A percentile compares a stretch with the other conserved stretches of the same genome.
Conservation (phyloP, 306 rosid species). For the Acmispon strigosus region DNA sequence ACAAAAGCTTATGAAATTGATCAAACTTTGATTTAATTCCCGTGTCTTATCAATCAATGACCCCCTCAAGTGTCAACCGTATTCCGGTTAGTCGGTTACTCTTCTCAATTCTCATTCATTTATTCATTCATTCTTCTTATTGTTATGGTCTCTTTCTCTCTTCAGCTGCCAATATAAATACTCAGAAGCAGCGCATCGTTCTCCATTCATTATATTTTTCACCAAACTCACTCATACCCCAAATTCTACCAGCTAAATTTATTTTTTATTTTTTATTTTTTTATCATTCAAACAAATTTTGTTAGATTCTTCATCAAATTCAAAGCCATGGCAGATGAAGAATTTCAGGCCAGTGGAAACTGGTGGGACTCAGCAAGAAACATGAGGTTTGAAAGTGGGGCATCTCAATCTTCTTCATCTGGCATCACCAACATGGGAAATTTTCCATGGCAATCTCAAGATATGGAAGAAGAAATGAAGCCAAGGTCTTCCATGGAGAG, state of each 20-base stretch:
- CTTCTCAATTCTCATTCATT: slow-evolving; percentile 18
- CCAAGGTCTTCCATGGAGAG: slow-evolving; percentile 38
- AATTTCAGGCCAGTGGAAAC: slow-evolving; percentile 64
- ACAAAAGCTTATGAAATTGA: background rate
- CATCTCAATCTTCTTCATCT: slow-evolving; percentile 69
- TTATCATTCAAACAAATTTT: background rate
- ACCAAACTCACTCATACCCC: slow-evolving; percentile 17
- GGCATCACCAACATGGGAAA: slow-evolving; percentile 46
- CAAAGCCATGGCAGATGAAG: slow-evolving; percentile 72
- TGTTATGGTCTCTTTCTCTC: background rate
- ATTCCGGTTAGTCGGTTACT: slow-evolving; percentile 35
- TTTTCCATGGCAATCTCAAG: slow-evolving; percentile 57
- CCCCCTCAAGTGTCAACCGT: slow-evolving; percentile 54
- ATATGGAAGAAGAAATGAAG: slow-evolving; percentile 46
- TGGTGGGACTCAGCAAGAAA: slow-evolving; percentile 82
- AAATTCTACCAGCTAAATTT: too few species aligned
- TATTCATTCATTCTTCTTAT: background rate
- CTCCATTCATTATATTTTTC: slow-evolving; percentile 58
- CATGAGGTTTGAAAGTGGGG: slow-evolving; percentile 54
- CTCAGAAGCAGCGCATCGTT: slow-evolving; percentile 64
- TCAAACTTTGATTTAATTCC: slow-evolving; percentile 21
- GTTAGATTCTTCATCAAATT: background rate
- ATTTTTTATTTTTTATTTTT: too few species aligned
- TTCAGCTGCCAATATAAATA: slow-evolving; percentile 55
- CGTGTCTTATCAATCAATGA: slow-evolving; percentile 69